Percentiles rank a stretch among this genome's conserved stretches.
Conservation (phyloP, 345 rosid species). For the Rhizophora mangle region DNA sequence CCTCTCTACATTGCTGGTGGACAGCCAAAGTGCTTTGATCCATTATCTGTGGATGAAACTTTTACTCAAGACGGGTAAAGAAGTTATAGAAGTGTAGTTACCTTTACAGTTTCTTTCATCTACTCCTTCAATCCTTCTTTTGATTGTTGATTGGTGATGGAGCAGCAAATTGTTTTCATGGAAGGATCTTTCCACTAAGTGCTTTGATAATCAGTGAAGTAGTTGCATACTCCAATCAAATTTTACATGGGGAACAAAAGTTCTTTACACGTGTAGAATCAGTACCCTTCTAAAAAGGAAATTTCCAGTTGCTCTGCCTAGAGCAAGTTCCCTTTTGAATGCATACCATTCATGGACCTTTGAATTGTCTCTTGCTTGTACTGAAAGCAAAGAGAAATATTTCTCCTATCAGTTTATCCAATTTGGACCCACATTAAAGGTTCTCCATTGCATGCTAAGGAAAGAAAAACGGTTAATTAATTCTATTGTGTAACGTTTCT, state of each 20-base stretch:
- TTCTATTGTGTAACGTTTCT: no score
- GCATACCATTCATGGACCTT: not conserved
- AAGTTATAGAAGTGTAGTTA: not conserved
- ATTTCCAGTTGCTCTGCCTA: not conserved
- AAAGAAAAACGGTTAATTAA: no score
- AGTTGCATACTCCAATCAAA: no score
- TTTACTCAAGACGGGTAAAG: conserved; percentile 72
- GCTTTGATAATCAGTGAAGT: not conserved
- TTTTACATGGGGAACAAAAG: no score
- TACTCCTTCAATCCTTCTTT: not conserved
- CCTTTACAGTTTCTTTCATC: not conserved
- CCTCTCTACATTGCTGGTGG: conserved; percentile 71
- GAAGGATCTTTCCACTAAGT: not conserved
- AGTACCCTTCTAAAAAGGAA: no score
- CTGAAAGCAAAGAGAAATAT: not conserved
- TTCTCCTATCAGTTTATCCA: no score
- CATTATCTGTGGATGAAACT: conserved; percentile 45
- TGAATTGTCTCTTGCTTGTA: not conserved
- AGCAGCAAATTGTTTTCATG: not conserved
- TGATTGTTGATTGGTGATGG: not conserved
- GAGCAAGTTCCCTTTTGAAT: not conserved
- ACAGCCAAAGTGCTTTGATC: conserved; percentile 50
- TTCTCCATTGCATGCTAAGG: no score
- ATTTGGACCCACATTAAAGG: no score
- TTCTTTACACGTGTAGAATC: no score